Percentiles rank a stretch among this genome's conserved stretches.
These are phyloP conservation scores for Eudorina sp. DNA, from an alignment of 139 green algal genomes.

Conservation along the genomic window DNA sequence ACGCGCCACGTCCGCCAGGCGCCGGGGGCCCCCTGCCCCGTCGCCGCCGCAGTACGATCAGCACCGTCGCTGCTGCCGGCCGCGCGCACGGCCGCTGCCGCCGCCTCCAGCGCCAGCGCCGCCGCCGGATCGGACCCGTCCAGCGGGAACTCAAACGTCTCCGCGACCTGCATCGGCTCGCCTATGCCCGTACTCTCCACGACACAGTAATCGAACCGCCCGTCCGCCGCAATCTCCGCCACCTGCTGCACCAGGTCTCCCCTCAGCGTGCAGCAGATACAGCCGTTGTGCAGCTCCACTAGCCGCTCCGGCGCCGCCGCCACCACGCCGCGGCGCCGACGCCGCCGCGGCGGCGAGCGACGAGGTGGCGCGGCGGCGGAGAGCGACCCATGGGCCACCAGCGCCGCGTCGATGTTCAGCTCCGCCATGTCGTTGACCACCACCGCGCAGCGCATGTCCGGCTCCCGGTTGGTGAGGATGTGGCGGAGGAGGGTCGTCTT, in stretches of 20 bases:
- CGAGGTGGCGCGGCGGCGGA: slow-evolving; percentile 2
- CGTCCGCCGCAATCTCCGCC: slow-evolving; percentile 60
- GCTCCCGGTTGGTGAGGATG: slow-evolving; percentile 71
- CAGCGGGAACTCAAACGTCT: slow-evolving; percentile 72
- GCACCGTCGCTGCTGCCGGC: not conserved
- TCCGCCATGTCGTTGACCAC: slow-evolving; percentile 93
- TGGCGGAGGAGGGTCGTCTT: slow-evolving; percentile 89
- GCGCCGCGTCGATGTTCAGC: slow-evolving; percentile 87
- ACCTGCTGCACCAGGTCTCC: slow-evolving; percentile 82
- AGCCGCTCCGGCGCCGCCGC: slow-evolving; percentile 63
- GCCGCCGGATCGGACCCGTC: slow-evolving; percentile 38
- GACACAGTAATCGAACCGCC: slow-evolving; percentile 82
- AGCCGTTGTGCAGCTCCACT: slow-evolving; percentile 85
- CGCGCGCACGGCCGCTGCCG: not conserved
- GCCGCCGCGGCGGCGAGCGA: no score
- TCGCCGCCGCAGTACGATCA: not conserved
- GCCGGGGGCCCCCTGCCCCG: not conserved
- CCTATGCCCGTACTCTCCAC: slow-evolving; percentile 87
- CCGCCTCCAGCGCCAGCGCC: slow-evolving; percentile 26
- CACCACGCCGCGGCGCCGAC: not conserved
- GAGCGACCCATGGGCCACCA: slow-evolving; percentile 63
- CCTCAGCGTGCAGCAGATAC: slow-evolving; percentile 91
- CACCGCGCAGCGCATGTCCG: slow-evolving; percentile 69
- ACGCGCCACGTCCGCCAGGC: slow-evolving; percentile 63
- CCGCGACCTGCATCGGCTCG: slow-evolving; percentile 81